phyloP scores from a whole-genome alignment of 2,329 filamentous ascomycete genomes.

The Fusarium liriodendri region DNA sequence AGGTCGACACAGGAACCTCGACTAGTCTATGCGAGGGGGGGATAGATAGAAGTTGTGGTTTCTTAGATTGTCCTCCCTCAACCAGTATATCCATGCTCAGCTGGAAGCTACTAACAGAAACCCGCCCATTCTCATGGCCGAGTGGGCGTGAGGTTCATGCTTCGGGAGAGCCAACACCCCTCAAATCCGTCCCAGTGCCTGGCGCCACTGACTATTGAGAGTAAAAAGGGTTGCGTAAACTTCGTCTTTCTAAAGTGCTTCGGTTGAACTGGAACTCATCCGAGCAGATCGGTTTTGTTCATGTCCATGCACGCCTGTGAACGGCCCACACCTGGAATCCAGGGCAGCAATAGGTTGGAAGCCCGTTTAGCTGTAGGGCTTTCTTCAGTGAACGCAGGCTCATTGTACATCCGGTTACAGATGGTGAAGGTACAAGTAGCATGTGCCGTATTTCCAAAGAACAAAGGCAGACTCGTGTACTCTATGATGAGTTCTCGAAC shows the following conservation, averaged over 20 bases:
- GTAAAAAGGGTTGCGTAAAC: neutral
- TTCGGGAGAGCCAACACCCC: neutral
- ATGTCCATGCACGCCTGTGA: too few relatives aligned
- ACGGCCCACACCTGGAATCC: too few relatives aligned
- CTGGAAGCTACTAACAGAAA: neutral
- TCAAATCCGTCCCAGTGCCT: neutral
- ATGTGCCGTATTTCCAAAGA: neutral
- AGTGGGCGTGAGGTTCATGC: neutral
- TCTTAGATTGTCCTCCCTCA: neutral
- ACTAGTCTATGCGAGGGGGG: too few relatives aligned
- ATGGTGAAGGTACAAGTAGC: neutral
- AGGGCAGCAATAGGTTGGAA: too few relatives aligned
- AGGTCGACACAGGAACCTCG: too few relatives aligned
- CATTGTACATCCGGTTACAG: neutral
- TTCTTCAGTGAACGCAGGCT: neutral
- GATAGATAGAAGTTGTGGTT: too few relatives aligned
- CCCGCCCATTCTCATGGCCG: neutral
- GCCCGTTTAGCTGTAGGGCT: too few relatives aligned
- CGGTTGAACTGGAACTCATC: too few relatives aligned
- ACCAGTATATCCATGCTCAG: neutral
- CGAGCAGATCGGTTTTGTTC: too few relatives aligned
- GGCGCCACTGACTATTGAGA: neutral
- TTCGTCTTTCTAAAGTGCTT: too few relatives aligned
- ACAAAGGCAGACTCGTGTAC: neutral
- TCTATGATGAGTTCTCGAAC: neutral